Evolutionary conservation across 2,329 filamentous ascomycete genomes (phyloP).

Genomic region (Pseudogymnoascus sp.): DNA sequence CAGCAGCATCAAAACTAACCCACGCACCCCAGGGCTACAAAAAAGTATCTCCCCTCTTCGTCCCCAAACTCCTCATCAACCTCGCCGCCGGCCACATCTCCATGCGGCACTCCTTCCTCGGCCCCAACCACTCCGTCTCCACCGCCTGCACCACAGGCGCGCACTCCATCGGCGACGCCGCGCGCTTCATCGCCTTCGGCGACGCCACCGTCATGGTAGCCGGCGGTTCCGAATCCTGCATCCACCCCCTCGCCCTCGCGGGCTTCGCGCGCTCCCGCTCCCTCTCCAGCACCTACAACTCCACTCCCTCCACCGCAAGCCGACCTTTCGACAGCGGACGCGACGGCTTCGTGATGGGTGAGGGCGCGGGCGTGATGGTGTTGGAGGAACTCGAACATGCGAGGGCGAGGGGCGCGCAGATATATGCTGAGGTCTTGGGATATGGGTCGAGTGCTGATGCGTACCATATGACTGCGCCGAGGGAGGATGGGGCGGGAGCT

Average conservation of each 20-base stretch:
- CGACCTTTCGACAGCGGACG: conserved; percentile 79
- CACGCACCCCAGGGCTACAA: conserved; percentile 64
- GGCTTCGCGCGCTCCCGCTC: conserved; percentile 87
- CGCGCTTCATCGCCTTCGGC: conserved; percentile 83
- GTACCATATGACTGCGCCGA: conserved; percentile 87
- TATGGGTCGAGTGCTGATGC: conserved; percentile 91
- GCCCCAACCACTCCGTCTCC: conserved; percentile 86
- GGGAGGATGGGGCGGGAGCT: conserved; percentile 75
- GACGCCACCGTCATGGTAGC: conserved; percentile 94
- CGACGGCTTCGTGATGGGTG: conserved; percentile 84
- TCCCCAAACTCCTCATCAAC: conserved; percentile 89
- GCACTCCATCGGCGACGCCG: conserved; percentile 89
- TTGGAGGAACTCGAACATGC: conserved; percentile 91
- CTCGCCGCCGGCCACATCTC: conserved; percentile 91
- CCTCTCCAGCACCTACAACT: conserved; percentile 74
- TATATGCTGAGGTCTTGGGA: conserved; percentile 84
- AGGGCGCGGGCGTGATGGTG: conserved; percentile 82
- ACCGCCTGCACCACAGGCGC: conserved; percentile 96
- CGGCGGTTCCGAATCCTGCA: conserved; percentile 91
- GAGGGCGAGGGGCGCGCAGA: conserved; percentile 65
- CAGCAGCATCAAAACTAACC: background rate
- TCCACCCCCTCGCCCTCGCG: conserved; percentile 87
- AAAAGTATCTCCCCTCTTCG: conserved; percentile 89
- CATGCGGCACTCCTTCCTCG: conserved; percentile 83
- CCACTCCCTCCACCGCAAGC: conserved; percentile 63